These are phyloP conservation scores for Zygotorulaspora sp. DNA, from an alignment of 805 yeast genomes.

Conservation along the genomic window DNA sequence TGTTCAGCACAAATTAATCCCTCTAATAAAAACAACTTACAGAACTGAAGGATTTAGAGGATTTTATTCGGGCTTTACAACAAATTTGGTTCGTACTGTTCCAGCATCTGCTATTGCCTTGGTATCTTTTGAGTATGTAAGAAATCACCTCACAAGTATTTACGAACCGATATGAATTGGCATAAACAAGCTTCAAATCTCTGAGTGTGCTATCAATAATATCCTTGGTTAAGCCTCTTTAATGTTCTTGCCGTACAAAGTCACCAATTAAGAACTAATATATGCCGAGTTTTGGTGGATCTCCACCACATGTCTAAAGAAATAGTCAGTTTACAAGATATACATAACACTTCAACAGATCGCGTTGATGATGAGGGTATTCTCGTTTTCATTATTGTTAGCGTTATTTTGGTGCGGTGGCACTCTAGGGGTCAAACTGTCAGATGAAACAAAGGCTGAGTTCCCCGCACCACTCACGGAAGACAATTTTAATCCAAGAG, in stretches of 20 bases:
- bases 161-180: slow-evolving; percentile 5
- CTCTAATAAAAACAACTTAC: slow-evolving; percentile 32
- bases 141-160: slow-evolving; percentile 42
- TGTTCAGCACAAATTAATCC: slow-evolving; percentile 25
- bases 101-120: slow-evolving; percentile 96
- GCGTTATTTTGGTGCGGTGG: not conserved
- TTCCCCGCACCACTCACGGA: slow-evolving; percentile 50
- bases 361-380: not conserved
- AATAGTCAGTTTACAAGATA: too few relatives aligned
- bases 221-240: too few relatives aligned
- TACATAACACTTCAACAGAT: not conserved
- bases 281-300: too few relatives aligned
- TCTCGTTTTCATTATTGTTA: not conserved
- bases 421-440: not conserved
- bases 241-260: too few relatives aligned
- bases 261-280: too few relatives aligned
- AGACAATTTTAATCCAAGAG: slow-evolving; percentile 46
- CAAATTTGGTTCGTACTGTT: slow-evolving; percentile 83
- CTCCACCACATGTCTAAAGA: too few relatives aligned
- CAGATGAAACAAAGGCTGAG: not conserved
- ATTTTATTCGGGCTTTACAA: slow-evolving; percentile 83
- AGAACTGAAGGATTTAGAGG: slow-evolving; percentile 69
- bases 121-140: slow-evolving; percentile 82
- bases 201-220: too few relatives aligned
- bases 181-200: not conserved